These are phyloP conservation scores for Omphalotus guepiniiformis DNA, from an alignment of 768 basidiomycete genomes.

Conservation along the genomic window DNA sequence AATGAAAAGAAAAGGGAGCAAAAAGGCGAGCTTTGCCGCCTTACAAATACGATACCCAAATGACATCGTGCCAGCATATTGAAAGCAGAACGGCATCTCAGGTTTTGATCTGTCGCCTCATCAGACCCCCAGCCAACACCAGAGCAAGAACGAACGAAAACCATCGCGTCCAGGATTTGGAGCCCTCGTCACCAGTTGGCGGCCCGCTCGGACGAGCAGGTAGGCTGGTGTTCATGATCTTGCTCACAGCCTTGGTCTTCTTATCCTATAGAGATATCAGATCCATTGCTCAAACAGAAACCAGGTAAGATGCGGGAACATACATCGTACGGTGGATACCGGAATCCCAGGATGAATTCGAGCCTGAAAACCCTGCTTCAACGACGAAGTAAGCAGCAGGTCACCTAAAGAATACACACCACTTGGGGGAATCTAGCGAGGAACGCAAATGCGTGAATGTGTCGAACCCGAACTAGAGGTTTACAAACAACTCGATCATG, in stretches of 20 bases:
- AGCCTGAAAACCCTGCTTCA: conserved; percentile 29
- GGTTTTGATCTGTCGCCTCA: conserved; percentile 4
- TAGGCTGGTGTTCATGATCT: conserved; percentile 26
- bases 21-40: no score
- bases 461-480: conserved; percentile 51
- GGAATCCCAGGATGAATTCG: conserved; percentile 43
- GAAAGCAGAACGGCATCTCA: no score
- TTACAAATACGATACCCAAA: no score
- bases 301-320: not conserved
- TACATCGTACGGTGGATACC: conserved; percentile 62
- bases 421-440: conserved; percentile 54
- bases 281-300: not conserved
- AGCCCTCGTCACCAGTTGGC: conserved; percentile 20
- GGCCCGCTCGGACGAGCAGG: conserved; percentile 44
- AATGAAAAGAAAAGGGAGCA: no score
- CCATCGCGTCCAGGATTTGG: conserved; percentile 42
- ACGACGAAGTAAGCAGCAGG: not conserved
- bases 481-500: not conserved
- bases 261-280: conserved; percentile 18
- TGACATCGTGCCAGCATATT: no score
- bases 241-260: conserved; percentile 27
- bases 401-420: conserved; percentile 35
- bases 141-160: conserved; percentile 39
- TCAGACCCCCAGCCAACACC: conserved; percentile 26
- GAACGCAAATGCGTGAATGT: conserved; percentile 73